Evolutionary conservation across 2,329 filamentous ascomycete genomes (phyloP).

Genomic region (Drechslera avenae): DNA sequence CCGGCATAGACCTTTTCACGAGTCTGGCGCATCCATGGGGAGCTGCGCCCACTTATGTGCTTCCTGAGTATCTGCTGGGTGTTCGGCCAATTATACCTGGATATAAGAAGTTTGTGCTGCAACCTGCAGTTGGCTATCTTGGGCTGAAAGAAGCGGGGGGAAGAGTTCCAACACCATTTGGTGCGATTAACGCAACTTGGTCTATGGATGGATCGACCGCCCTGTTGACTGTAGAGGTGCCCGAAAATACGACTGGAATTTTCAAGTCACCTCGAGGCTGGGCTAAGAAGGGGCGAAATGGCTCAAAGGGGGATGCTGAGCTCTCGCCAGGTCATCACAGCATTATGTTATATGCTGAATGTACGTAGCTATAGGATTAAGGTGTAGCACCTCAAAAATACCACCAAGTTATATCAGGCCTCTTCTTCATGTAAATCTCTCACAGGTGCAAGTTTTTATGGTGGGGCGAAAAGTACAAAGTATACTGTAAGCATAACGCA

Average conservation of each 20-base stretch:
- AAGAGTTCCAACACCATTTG: conserved; percentile 1
- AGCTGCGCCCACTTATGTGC: conserved; percentile 53
- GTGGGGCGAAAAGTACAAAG: no score
- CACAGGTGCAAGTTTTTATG: no score
- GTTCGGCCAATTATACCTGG: conserved; percentile 14
- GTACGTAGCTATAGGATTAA: no score
- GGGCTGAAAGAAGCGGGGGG: not conserved
- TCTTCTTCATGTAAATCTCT: no score
- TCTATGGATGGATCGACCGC: not conserved
- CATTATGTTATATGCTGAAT: no score
- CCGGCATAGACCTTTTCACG: conserved; percentile 52
- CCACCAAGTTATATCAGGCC: no score
- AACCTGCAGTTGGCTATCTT: not conserved
- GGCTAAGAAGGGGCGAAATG: not conserved
- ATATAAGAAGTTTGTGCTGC: conserved; percentile 12
- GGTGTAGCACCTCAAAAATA: no score
- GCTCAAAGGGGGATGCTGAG: no score
- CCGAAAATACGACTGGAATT: not conserved
- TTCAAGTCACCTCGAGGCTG: not conserved
- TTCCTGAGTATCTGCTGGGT: conserved; percentile 34
- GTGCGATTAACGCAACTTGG: not conserved
- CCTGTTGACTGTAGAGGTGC: not conserved
- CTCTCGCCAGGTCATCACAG: no score
- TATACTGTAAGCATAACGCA: no score
- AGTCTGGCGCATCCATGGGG: conserved; percentile 54